Conservation (phyloP, 2,329 filamentous ascomycete species). For the Tolypocladium ovalisporum region DNA sequence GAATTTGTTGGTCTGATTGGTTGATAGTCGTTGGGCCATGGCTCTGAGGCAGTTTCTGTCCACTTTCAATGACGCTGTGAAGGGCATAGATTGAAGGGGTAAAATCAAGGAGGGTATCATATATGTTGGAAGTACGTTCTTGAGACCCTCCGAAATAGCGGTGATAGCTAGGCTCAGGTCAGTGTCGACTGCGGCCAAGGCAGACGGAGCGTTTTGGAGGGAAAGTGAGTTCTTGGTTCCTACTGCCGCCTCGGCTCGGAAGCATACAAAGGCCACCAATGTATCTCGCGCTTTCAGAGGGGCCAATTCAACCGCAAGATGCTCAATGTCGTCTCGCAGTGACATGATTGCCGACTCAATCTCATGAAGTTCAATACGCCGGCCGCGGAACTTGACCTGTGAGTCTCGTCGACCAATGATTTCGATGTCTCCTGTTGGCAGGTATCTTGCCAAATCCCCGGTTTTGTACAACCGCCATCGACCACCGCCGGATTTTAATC, state of each 20-base stretch:
- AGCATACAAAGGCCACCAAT: neutral
- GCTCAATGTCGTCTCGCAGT: neutral
- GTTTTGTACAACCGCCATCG: constrained; percentile 12
- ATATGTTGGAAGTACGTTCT: neutral
- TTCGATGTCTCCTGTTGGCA: neutral
- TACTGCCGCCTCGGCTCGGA: neutral
- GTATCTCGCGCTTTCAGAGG: neutral
- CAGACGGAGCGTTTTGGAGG: neutral
- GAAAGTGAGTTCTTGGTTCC: neutral
- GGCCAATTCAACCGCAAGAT: constrained; percentile 2
- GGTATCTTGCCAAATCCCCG: constrained; percentile 30
- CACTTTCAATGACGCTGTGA: neutral
- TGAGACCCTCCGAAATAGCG: neutral
- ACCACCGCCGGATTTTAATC: neutral
- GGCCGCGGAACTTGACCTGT: constrained; percentile 49
- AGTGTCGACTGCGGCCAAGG: neutral
- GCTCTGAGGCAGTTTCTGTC: neutral
- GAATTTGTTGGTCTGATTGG: neutral
- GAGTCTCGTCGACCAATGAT: constrained; percentile 39
- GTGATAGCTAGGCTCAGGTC: neutral
- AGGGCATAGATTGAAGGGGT: neutral
- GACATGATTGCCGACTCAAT: constrained; percentile 8
- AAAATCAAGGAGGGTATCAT: neutral
- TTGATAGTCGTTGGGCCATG: neutral
- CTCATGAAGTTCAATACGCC: constrained; percentile 35